Percentiles rank a stretch among this genome's conserved stretches.
Conservation (phyloP, 495 filamentous ascomycete species). For the Penicillium canescens region DNA sequence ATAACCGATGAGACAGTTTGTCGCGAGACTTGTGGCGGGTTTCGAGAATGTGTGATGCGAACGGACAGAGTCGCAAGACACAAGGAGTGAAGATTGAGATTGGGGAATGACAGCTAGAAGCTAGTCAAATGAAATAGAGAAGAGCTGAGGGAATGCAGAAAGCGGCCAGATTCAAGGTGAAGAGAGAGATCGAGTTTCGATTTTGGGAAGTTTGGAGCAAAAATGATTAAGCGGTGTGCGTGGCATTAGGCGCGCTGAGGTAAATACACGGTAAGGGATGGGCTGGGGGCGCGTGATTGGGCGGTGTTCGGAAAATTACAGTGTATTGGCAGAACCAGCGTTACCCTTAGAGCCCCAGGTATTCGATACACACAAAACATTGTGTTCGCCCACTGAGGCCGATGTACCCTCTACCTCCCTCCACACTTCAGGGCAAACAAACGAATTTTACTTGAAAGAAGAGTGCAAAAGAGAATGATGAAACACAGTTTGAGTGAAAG, state of each 20-base stretch:
- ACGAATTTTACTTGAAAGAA: neutral
- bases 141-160: slow-evolving; percentile 23
- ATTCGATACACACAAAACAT: slow-evolving; percentile 19
- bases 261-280: slow-evolving; percentile 16
- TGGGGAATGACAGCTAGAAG: slow-evolving; percentile 18
- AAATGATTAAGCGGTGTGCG: slow-evolving; percentile 30
- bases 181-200: slow-evolving; percentile 32
- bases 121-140: slow-evolving; percentile 23
- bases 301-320: neutral
- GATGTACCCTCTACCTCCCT: slow-evolving; percentile 1
- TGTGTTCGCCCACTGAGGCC: slow-evolving; percentile 3
- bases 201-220: slow-evolving; percentile 31
- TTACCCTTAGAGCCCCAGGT: slow-evolving; percentile 14
- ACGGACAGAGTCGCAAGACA: slow-evolving; percentile 27
- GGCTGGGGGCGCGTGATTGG: slow-evolving; percentile 12
- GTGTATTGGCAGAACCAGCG: neutral
- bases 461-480: neutral
- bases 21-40: slow-evolving; percentile 29
- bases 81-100: slow-evolving; percentile 9
- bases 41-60: slow-evolving; percentile 26
- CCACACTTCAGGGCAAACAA: neutral
- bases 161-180: slow-evolving; percentile 28
- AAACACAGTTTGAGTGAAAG: neutral
- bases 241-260: slow-evolving; percentile 20
- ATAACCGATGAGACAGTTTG: slow-evolving; percentile 20